Evolutionary conservation across 176 grass and related monocot genomes (phyloP), one percentile per base, ranked within the genome.

Genomic region (Triticum aestivum): DNA sequence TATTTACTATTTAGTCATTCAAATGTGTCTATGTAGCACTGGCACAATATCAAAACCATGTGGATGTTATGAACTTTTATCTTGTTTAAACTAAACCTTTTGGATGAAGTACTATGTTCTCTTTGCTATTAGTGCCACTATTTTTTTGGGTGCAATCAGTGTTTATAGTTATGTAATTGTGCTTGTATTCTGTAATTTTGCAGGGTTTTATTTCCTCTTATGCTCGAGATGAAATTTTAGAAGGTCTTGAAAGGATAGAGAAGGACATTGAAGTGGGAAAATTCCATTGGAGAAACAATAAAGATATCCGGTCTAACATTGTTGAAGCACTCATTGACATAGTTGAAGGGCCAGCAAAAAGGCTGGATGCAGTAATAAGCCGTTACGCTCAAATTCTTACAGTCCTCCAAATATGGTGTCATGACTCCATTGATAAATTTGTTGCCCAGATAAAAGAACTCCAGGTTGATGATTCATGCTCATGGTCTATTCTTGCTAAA

Each of bases 341-440:
- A 44, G 52, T 83, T 83, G 69, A 58, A 73, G 14, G 5, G 30
- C 82, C 82, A 21, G 69, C 82, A 20, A 74, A 42, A 74, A 73
- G 52, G 54, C 34, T 83, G 52, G 68, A 73, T 74, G 35, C 13
- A 83, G 54, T 11, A 45, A 83, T 83, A 45, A 73, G 82, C 27
- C 82, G 73, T 26, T 83, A 74, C 42, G 34, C 21, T 83, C 82
- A 83, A 73, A 38, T 73, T 35, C 41, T 83, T 23, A 73, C 52
- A 73, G 35, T 63, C 68, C 69, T 83, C 15, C 24, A 32, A 32
- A 21, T 83, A 41, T 74, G 82, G 82, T 74, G 52, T 35, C 26
- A 59, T 44, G 82, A 74, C 34, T 74, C 82, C n/a, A 62, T 83
- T 29, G 34, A 83, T 74, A 74, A 62, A 61, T 29, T 32, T 30